Base-by-base conservation (phyloP, 2,329 filamentous ascomycete species). In the Apiospora pterosperma region DNA sequence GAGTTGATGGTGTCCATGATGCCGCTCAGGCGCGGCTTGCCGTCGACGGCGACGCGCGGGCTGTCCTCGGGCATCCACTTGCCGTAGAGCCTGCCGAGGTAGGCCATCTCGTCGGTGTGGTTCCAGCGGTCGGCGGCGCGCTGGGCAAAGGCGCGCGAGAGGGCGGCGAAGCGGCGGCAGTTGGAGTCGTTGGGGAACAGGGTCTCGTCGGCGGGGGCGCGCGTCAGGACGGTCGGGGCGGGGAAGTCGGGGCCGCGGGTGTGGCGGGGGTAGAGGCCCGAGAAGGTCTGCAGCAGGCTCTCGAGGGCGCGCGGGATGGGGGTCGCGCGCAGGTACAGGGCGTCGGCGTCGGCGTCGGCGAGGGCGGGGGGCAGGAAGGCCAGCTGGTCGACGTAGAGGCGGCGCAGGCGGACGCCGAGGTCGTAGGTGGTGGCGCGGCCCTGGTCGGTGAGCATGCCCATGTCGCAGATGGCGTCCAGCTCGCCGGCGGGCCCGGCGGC, bases 1-100 rank as follows among this genome's bases (percentile, higher is more conserved):
- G 92, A 88, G 75, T 97, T 98, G 73, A 98, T 86, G 0, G 92
- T 96, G 78, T 99, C 96, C 91, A 97, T 93, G 72, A 99, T 90
- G 62, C 96, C 96, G 6, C 89, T 93, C 14, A 98, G 82, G 55
- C 94, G 85, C 0, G 96, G 96, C 66, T 90, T 90, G 1, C 89
- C 90, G 76, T 97, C 93, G 10, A 98, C 92, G 31, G 91, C 92
- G 10, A 97, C 89, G 42, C 84, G 83, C 12, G 85, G 85, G 36
- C 82, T 84, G 39, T 84, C 83, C 8, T 88, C 83, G 0, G 93
- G 92, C 92, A 98, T 97, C 88, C 91, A 97, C 76, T 91, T 93
- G 39, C 90, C 88, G 63, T 94, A 88, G 65, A 92, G 79, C 66
- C 86, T 89, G 71, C 91, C 93, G 28, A 97, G 80, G 75, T 97